phyloP scores from a whole-genome alignment of 768 basidiomycete genomes.

The Boletus insuetus region DNA sequence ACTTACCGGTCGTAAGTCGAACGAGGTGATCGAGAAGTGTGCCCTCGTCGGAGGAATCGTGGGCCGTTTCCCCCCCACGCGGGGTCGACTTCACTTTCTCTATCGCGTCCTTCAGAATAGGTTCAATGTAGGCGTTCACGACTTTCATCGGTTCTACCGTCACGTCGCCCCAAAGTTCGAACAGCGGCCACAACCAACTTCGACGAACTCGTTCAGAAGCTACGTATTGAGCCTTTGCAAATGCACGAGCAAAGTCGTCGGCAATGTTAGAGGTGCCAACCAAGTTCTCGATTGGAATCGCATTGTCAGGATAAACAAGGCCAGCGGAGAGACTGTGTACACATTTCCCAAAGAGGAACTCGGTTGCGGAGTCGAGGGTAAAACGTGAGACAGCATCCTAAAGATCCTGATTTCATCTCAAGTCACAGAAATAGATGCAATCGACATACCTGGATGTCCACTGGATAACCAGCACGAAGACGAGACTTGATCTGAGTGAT shows the following conservation, averaged over 20 bases:
- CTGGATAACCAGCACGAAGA: slow-evolving; percentile 45
- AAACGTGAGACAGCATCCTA: slow-evolving; percentile 60
- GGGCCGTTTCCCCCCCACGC: slow-evolving; percentile 21
- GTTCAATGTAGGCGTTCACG: slow-evolving; percentile 30
- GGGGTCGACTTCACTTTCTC: slow-evolving; percentile 34
- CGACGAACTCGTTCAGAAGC: slow-evolving; percentile 42
- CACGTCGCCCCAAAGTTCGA: slow-evolving; percentile 36
- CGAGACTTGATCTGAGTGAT: slow-evolving; percentile 47
- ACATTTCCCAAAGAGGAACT: slow-evolving; percentile 62
- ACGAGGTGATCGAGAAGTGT: slow-evolving; percentile 59
- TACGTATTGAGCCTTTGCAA: slow-evolving; percentile 45
- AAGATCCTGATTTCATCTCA: neutral
- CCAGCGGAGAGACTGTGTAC: slow-evolving; percentile 50
- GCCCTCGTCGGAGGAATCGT: slow-evolving; percentile 39
- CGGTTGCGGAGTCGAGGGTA: slow-evolving; percentile 64
- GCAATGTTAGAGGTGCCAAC: slow-evolving; percentile 31
- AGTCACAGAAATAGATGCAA: neutral
- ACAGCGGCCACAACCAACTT: slow-evolving; percentile 53
- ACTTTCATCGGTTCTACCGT: slow-evolving; percentile 1
- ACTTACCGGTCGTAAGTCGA: slow-evolving; percentile 41
- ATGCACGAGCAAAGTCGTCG: slow-evolving; percentile 47
- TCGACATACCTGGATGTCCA: slow-evolving; percentile 54
- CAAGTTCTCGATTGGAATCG: slow-evolving; percentile 14
- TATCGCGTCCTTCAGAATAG: slow-evolving; percentile 43
- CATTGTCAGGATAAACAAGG: slow-evolving; percentile 52